These are phyloP conservation scores for Spongospora subterranea DNA, from an alignment of 208 protist species.

Conservation along the genomic window DNA sequence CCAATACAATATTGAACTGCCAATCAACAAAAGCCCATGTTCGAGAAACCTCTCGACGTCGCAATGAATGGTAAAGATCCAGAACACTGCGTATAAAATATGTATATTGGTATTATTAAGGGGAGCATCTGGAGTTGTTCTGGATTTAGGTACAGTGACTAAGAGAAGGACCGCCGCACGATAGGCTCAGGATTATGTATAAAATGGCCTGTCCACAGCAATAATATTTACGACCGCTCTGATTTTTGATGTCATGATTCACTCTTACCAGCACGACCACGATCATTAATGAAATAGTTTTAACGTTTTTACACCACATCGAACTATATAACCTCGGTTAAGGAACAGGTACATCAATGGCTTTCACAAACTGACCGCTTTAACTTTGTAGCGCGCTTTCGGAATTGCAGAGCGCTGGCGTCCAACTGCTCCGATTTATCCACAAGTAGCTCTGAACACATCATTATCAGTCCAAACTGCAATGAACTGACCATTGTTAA, in stretches of 20 bases:
- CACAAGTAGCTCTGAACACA: constrained; percentile 22
- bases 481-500: background rate
- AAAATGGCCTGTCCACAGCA: background rate
- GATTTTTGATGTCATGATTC: background rate
- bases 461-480: background rate
- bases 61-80: too few species aligned
- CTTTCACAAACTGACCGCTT: background rate
- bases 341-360: background rate
- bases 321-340: too few species aligned
- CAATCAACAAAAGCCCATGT: too few species aligned
- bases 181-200: constrained; percentile 13
- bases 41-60: too few species aligned
- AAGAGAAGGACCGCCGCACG: background rate
- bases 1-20: too few species aligned
- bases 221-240: too few species aligned
- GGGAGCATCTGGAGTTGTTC: background rate
- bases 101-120: too few species aligned
- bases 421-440: constrained; percentile 44
- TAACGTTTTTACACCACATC: constrained; percentile 44
- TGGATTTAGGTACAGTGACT: background rate
- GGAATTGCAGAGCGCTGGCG: constrained; percentile 36
- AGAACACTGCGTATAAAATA: too few species aligned
- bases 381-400: background rate
- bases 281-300: background rate
- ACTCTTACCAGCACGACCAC: background rate